Conservation (phyloP, 192 early-diverging fungal genomes). For the Coemansia sp. region DNA sequence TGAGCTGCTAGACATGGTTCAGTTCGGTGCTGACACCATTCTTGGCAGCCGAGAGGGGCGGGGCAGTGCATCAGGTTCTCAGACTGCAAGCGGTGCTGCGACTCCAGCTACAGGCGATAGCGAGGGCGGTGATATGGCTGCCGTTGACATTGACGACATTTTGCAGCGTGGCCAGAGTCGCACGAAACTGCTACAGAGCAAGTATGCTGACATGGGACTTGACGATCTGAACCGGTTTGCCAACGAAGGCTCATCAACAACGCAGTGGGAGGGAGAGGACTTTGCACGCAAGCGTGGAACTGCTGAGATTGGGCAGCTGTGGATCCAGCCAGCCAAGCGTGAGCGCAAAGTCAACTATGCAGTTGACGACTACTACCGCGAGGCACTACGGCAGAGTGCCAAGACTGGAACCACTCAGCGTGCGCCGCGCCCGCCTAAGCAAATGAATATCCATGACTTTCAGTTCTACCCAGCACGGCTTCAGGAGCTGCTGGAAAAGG, state of each 20-base stretch:
- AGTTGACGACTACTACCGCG: constrained; percentile 90
- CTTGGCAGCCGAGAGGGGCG: constrained; percentile 56
- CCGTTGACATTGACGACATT: constrained; percentile 75
- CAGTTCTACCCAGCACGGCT: constrained; percentile 89
- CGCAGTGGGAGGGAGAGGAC: constrained; percentile 97
- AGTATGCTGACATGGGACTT: constrained; percentile 87
- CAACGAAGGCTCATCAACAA: constrained; percentile 65
- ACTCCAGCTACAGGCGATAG: constrained; percentile 49
- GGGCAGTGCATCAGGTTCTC: constrained; percentile 23
- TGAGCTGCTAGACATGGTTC: constrained; percentile 90
- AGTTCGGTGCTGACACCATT: constrained; percentile 89
- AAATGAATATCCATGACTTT: constrained; percentile 77
- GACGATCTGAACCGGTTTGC: constrained; percentile 94
- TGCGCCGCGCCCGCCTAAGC: constrained; percentile 66
- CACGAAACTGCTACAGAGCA: constrained; percentile 82
- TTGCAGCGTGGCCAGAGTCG: constrained; percentile 84
- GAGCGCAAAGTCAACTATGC: constrained; percentile 92
- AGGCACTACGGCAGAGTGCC: constrained; percentile 68
- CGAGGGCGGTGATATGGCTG: constrained; percentile 20
- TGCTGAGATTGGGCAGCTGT: constrained; percentile 53
- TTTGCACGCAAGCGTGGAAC: constrained; percentile 72
- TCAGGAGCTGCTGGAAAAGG: constrained; percentile 77
- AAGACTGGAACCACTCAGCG: constrained; percentile 65
- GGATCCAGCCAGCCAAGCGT: constrained; percentile 94
- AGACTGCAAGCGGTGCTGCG: constrained; percentile 30